Evolutionary conservation across 805 yeast genomes (phyloP), one percentile per base, ranked within the genome.

Genomic region (Sporopachydermia quercuum): DNA sequence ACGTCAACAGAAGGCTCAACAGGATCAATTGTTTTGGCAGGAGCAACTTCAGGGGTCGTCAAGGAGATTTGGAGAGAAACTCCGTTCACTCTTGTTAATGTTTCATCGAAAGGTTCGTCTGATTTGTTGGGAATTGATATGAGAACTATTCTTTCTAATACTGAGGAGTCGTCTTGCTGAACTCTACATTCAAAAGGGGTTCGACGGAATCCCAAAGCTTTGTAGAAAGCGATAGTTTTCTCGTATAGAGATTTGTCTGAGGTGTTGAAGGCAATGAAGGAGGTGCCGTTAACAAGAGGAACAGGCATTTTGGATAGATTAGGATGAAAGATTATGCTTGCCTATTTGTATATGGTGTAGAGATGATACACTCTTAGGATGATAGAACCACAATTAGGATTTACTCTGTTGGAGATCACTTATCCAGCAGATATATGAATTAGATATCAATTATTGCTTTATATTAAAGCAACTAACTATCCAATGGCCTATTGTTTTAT

Each of bases 141-240:
- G 40, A 36, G 18, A 16, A 36, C 14, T 35, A 33, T 14, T 36
- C 40, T 37, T 33, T 37, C 11, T 41, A 18, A 14, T 38, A 38
- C 18, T 36, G 38, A 11, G 33, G 30, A 19, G 43, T 33, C 50
- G 46, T 44, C 33, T 51, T 47, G 38, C 53, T 50, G 30, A 56
- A 51, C 40, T 61, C 63, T 19, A 51, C 45, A 2, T 44, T 40
- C 36, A 66, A 56, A 3, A 56, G 65, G 42, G 65, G 60, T 43
- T 37, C 53, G 48, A 4, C 34, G 15, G 49, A 63, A 63, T 11
- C 68, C 68, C 11, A 74, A 51, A 37, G 64, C 57, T 40, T 66
- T 56, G 57, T 83, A 84, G 60, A 83, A 84, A 17, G 56, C 51
- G 23, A 70, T 56, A 3, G 86, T 66, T 19, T 64, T 51, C 18